phyloP scores from a whole-genome alignment of 2,329 filamentous ascomycete species.

The Fusarium guadeloupense region DNA sequence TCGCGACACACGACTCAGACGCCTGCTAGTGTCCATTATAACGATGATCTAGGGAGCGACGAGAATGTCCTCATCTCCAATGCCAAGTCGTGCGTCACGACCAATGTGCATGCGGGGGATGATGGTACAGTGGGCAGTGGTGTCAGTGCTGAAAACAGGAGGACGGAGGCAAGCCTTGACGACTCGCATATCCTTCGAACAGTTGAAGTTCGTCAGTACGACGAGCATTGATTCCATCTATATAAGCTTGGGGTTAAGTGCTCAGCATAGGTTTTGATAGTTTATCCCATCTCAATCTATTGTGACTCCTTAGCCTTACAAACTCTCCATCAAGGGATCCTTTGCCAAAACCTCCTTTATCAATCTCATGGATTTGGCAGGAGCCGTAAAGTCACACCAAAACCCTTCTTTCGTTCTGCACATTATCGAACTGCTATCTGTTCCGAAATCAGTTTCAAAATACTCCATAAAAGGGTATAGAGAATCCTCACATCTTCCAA shows the following conservation, averaged over 20 bases:
- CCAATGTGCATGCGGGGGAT: slow-evolving; percentile 3
- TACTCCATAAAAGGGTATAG: fast-evolving
- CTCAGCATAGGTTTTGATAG: too few species aligned
- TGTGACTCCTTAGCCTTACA: too few species aligned
- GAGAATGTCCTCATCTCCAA: slow-evolving; percentile 21
- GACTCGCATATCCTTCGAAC: slow-evolving; percentile 17
- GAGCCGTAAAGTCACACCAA: slow-evolving; percentile 16
- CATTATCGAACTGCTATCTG: slow-evolving; percentile 1
- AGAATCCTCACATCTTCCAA: not conserved
- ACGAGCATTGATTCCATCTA: not conserved
- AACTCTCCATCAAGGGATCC: not conserved
- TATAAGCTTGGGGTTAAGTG: too few species aligned
- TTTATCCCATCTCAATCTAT: too few species aligned
- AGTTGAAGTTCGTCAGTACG: slow-evolving; percentile 21
- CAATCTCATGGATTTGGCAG: not conserved
- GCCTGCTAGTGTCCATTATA: slow-evolving; percentile 1
- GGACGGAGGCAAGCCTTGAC: slow-evolving; percentile 3
- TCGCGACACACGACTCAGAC: slow-evolving; percentile 5
- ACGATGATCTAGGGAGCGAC: slow-evolving; percentile 9
- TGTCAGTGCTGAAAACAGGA: not conserved
- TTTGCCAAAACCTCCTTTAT: not conserved
- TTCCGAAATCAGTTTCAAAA: not conserved
- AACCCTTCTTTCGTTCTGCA: slow-evolving; percentile 13
- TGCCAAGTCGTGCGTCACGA: slow-evolving; percentile 16
- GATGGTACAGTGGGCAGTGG: not conserved